Evolutionary conservation across 2,329 filamentous ascomycete species (phyloP).

Genomic region (Aspergillus sp.): DNA sequence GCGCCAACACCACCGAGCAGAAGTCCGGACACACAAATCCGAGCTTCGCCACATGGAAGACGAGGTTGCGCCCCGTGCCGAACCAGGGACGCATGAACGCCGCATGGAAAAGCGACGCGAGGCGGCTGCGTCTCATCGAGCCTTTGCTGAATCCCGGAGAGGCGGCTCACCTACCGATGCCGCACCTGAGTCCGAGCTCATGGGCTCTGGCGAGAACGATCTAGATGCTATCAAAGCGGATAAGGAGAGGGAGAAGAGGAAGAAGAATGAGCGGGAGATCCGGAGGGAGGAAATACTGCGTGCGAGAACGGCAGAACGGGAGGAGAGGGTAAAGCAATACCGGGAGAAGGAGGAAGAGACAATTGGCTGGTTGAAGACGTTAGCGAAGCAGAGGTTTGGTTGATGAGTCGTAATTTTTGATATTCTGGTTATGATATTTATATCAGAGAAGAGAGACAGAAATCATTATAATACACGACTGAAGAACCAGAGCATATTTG

Average conservation of each 20-base stretch:
- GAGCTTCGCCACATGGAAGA: slow-evolving; percentile 51
- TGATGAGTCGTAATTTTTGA: slow-evolving; percentile 23
- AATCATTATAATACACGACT: neutral
- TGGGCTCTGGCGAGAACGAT: slow-evolving; percentile 63
- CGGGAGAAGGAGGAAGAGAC: slow-evolving; percentile 78
- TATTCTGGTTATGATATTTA: neutral
- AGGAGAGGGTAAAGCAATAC: slow-evolving; percentile 70
- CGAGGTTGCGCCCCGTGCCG: slow-evolving; percentile 78
- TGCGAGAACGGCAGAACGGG: slow-evolving; percentile 74
- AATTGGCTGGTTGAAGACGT: slow-evolving; percentile 73
- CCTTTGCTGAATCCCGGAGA: slow-evolving; percentile 62
- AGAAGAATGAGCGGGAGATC: slow-evolving; percentile 82
- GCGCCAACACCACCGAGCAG: slow-evolving; percentile 41
- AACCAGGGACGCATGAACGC: slow-evolving; percentile 78
- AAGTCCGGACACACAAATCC: slow-evolving; percentile 51
- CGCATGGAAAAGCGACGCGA: slow-evolving; percentile 81
- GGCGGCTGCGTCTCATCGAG: slow-evolving; percentile 68
- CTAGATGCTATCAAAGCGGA: slow-evolving; percentile 65
- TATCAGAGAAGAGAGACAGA: too few relatives aligned
- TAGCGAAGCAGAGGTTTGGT: slow-evolving; percentile 80
- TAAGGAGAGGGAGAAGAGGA: slow-evolving; percentile 64
- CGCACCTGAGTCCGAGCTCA: slow-evolving; percentile 70
- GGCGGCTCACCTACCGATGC: slow-evolving; percentile 63
- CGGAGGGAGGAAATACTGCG: slow-evolving; percentile 76
- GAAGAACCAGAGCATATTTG: neutral